Conservation (phyloP, 441 rosid genomes). For the Theobroma grandiflorum region DNA sequence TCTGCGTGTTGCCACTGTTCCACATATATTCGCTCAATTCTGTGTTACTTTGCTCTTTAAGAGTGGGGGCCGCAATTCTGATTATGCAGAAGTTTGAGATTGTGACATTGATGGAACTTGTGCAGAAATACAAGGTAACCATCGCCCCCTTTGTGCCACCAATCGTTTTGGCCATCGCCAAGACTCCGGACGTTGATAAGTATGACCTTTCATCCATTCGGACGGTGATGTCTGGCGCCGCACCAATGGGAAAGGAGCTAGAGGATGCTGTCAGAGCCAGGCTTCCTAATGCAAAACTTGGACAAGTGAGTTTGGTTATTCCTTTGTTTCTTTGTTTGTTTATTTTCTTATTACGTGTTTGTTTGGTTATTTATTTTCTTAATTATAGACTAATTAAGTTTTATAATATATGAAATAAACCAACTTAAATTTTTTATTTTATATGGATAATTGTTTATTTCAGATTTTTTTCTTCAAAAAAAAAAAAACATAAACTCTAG, state of each 20-base stretch:
- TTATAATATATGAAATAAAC: background rate
- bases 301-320: slow-evolving; percentile 48
- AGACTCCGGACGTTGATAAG: slow-evolving; percentile 42
- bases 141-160: slow-evolving; percentile 73
- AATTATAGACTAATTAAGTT: background rate
- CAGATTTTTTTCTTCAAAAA: background rate
- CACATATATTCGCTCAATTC: slow-evolving; percentile 63
- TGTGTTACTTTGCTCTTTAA: slow-evolving; percentile 54
- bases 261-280: slow-evolving; percentile 61
- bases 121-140: slow-evolving; percentile 56
- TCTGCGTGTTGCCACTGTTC: slow-evolving; percentile 63
- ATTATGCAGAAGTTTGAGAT: slow-evolving; percentile 73
- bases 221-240: slow-evolving; percentile 65
- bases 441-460: background rate
- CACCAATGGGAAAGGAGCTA: slow-evolving; percentile 75
- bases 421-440: background rate
- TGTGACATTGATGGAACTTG: slow-evolving; percentile 44
- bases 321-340: background rate
- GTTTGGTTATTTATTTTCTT: background rate
- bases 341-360: background rate
- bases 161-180: slow-evolving; percentile 53
- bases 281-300: slow-evolving; percentile 64
- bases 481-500: too few relatives aligned
- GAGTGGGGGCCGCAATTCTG: slow-evolving; percentile 69
- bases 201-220: slow-evolving; percentile 64